Evolutionary conservation across 805 yeast species (phyloP).

Genomic region (Spathaspora sp.): DNA sequence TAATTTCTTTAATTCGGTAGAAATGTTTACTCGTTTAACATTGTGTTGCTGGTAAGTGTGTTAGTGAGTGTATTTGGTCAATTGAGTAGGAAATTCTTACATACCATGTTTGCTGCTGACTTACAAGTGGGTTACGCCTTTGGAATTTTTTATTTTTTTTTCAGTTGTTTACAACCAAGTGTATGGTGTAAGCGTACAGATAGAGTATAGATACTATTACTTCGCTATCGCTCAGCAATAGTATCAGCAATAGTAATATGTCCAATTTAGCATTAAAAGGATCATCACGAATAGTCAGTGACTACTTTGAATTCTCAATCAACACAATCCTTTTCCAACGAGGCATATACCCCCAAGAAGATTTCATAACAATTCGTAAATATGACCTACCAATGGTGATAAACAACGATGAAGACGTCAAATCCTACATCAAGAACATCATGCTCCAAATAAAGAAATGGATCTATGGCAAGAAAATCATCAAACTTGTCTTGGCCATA

Average conservation of each 20-base stretch:
- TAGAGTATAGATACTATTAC: too few relatives aligned
- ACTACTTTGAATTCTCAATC: conserved; percentile 79
- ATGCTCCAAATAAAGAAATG: conserved; percentile 66
- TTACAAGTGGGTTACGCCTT: not conserved
- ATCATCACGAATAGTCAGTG: conserved; percentile 73
- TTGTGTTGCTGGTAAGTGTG: conserved; percentile 54
- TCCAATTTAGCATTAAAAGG: conserved; percentile 65
- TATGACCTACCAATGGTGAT: conserved; percentile 75
- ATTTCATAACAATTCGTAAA: conserved; percentile 71
- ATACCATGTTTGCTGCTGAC: not conserved
- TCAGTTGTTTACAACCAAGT: not conserved
- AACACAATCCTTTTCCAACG: conserved; percentile 83
- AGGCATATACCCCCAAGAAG: conserved; percentile 86
- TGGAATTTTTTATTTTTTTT: not conserved
- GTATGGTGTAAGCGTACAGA: not conserved
- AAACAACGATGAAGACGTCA: conserved; percentile 73
- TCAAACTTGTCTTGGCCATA: conserved; percentile 69
- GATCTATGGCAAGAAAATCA: conserved; percentile 67
- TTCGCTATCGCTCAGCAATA: too few relatives aligned
- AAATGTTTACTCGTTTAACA: conserved; percentile 54
- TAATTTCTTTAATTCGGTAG: conserved; percentile 50
- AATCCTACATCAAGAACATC: conserved; percentile 60
- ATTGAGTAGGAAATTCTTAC: not conserved
- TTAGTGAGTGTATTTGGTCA: conserved; percentile 8
- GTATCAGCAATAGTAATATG: not conserved